These are phyloP conservation scores for Penicillium pulvis DNA, from an alignment of 495 filamentous ascomycete genomes.

Conservation along the genomic window DNA sequence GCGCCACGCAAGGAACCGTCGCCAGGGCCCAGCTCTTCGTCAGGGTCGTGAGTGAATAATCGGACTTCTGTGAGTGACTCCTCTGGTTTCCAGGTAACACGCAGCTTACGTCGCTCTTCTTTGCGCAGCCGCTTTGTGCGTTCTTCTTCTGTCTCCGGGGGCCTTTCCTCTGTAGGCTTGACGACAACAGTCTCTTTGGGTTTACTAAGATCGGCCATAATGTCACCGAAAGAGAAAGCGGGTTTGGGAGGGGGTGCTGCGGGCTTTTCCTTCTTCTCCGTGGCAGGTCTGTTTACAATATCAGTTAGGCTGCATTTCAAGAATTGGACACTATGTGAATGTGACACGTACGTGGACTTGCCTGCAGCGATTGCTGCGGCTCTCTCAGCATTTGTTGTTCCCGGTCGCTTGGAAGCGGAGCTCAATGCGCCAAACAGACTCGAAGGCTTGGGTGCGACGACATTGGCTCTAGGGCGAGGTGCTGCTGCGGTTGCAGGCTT, in stretches of 20 bases:
- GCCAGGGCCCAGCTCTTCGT: slow-evolving; percentile 75
- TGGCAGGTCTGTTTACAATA: slow-evolving; percentile 23
- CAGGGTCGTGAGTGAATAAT: slow-evolving; percentile 76
- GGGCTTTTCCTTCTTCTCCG: slow-evolving; percentile 45
- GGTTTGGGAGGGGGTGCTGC: slow-evolving; percentile 43
- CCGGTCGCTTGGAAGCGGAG: slow-evolving; percentile 63
- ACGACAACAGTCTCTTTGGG: slow-evolving; percentile 58
- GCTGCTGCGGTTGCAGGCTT: slow-evolving; percentile 35
- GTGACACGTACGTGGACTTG: slow-evolving; percentile 41
- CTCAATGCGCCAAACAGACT: slow-evolving; percentile 59
- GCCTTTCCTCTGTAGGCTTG: slow-evolving; percentile 53
- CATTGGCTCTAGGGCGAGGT: slow-evolving; percentile 49
- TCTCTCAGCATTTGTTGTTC: slow-evolving; percentile 56
- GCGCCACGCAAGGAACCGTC: slow-evolving; percentile 67
- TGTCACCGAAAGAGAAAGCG: slow-evolving; percentile 56
- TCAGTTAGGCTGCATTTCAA: slow-evolving; percentile 19
- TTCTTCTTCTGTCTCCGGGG: slow-evolving; percentile 77
- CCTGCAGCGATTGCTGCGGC: slow-evolving; percentile 51
- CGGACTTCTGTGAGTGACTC: slow-evolving; percentile 70
- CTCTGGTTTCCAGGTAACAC: slow-evolving; percentile 72
- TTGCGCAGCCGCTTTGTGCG: slow-evolving; percentile 73
- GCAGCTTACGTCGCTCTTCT: slow-evolving; percentile 71
- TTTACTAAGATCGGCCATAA: slow-evolving; percentile 68
- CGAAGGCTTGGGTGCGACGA: slow-evolving; percentile 58
- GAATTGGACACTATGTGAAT: neutral